A percentile compares a stretch with the other conserved stretches of the same genome.
phyloP scores from a whole-genome alignment of 2,329 filamentous ascomycete genomes.

The Emericellopsis atlantica region DNA sequence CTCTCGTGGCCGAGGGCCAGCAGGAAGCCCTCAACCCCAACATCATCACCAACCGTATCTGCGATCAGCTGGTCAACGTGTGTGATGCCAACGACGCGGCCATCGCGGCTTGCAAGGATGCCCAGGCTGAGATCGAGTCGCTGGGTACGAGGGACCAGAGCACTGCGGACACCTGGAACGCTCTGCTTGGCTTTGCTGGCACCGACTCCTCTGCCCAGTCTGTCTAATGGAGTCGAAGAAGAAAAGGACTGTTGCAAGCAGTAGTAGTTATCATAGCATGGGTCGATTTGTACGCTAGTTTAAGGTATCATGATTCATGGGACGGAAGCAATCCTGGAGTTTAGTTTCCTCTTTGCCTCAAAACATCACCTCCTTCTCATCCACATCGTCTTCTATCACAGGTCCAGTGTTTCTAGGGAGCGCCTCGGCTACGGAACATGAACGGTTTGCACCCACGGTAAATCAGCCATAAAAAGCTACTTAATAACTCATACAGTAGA shows the following conservation, averaged over 20 bases:
- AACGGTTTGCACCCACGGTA: too few species aligned
- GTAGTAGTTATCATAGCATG: too few species aligned
- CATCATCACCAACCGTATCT: constrained; percentile 63
- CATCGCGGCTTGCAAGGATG: constrained; percentile 35
- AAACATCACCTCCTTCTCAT: too few species aligned
- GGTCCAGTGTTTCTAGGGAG: too few species aligned
- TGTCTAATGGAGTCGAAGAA: neutral
- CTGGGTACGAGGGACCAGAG: constrained; percentile 32
- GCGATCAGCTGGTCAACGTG: constrained; percentile 55
- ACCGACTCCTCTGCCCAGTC: constrained; percentile 1
- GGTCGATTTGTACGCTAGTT: too few species aligned
- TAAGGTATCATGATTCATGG: too few species aligned
- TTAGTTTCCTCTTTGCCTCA: too few species aligned
- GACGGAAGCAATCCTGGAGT: too few species aligned
- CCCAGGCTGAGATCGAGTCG: constrained; percentile 37
- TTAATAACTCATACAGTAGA: too few species aligned
- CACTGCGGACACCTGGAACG: constrained; percentile 36
- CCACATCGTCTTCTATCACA: too few species aligned
- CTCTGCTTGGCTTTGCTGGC: constrained; percentile 18
- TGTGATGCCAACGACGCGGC: constrained; percentile 51
- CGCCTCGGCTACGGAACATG: too few species aligned
- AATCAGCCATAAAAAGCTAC: too few species aligned
- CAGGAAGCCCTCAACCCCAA: constrained; percentile 57
- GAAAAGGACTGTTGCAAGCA: neutral
- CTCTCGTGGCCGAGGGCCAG: constrained; percentile 44